These are phyloP conservation scores for Zygosaccharomyces lentus DNA, from an alignment of 805 yeast species.

Conservation along the genomic window DNA sequence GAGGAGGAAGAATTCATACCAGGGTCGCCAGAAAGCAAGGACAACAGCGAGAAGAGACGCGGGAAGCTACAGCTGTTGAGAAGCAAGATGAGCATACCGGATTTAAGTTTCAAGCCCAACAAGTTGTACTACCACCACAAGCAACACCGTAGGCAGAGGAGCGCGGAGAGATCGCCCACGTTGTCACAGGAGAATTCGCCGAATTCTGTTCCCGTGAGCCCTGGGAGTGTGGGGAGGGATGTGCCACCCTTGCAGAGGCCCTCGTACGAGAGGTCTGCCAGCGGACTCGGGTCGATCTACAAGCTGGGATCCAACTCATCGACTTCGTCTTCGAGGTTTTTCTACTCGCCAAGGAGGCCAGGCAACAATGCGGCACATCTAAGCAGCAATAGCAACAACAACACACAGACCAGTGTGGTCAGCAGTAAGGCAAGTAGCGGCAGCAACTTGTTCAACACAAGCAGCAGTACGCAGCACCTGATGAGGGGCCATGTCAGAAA, in stretches of 20 bases:
- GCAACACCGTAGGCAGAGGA: slow-evolving; percentile 6
- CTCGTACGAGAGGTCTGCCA: slow-evolving; percentile 1
- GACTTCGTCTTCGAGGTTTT: slow-evolving; percentile 6
- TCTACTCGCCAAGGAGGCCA: slow-evolving; percentile 11
- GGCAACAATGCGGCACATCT: not conserved
- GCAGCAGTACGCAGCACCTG: not conserved
- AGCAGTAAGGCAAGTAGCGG: slow-evolving; percentile 1
- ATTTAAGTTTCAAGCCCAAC: slow-evolving; percentile 15
- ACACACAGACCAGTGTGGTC: not conserved
- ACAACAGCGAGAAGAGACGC: slow-evolving; percentile 6
- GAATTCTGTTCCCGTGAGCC: slow-evolving; percentile 2
- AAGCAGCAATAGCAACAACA: not conserved
- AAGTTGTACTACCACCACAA: slow-evolving; percentile 6
- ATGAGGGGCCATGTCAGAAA: slow-evolving; percentile 10
- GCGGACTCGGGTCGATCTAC: not conserved
- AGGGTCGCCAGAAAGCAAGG: not conserved
- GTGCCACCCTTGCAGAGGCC: not conserved
- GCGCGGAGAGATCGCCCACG: slow-evolving; percentile 6
- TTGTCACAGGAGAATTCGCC: not conserved
- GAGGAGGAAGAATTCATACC: not conserved
- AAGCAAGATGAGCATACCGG: slow-evolving; percentile 24
- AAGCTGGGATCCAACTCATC: slow-evolving; percentile 4
- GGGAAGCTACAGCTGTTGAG: slow-evolving; percentile 22
- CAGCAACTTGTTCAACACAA: not conserved
- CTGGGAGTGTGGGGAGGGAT: not conserved